Evolutionary conservation across 1,139 yeast genomes (phyloP), one percentile per base, ranked within the genome.

Genomic region (Spathaspora sp.): DNA sequence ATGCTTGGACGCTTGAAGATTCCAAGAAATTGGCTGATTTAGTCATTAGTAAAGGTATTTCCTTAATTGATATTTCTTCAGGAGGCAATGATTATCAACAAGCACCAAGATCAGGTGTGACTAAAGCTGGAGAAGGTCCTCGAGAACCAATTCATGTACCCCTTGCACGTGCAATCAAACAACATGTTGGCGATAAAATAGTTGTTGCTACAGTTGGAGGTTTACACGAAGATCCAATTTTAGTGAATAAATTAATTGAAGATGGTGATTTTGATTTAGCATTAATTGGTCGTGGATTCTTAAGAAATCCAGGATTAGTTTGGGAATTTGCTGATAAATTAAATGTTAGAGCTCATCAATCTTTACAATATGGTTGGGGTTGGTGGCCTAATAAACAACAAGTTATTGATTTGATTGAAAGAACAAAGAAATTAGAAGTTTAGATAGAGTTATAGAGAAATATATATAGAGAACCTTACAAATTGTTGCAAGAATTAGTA

Each of bases 1-100:
- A 62, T 2, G 68, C 76, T 6, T 80, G 84, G 83, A 70, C 63
- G 1, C 55, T 74, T 31, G 73, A 74, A 20, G 84, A 81, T 51
- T 63, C 82, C 1, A 51, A 70, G 36, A 65, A 66, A 52, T 61
- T 80, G 42, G 72, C 79, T 2, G 67, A 68, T 29, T 48, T 67
- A 5, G 59, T 80, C 23, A 64, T 67, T 29, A 67, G 69, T 33
- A 67, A 64, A 46, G 84, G 83, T 10, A 68, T 81, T 39, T 80
- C 77, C 50, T 63, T 80, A n/a, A 54, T 81, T 34, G 86, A 81
- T 54, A 67, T 76, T 37, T 78, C 84, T 2, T 68, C 81, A 10
- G 84, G 84, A 42, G 85, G 84, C 38, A 74, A 70, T 56, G 66
- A 67, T 50, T 51, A 65, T 36, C 57, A 63, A 20, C 75, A 67